Conservation (phyloP, 371 early-diverging fungal species). For the Lichtheimia hyalospora region DNA sequence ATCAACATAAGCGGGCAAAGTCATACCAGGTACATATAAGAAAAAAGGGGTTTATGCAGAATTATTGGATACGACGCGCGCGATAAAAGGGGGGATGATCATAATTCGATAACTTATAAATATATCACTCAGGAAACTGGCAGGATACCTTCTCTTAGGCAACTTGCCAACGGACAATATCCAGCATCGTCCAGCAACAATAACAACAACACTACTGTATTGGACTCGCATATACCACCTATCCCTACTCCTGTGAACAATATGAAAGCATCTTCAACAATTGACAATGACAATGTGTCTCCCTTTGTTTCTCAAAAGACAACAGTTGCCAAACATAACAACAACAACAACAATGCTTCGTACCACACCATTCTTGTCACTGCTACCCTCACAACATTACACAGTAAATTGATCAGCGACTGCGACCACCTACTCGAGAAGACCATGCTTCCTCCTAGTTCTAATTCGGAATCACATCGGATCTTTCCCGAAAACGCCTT, state of each 20-base stretch:
- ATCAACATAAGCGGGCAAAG: constrained; percentile 32
- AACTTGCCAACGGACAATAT: constrained; percentile 7
- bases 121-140: constrained; percentile 17
- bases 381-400: constrained; percentile 42
- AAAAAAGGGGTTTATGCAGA: not conserved
- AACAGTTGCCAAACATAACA: not conserved
- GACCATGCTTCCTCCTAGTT: constrained; percentile 8
- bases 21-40: constrained; percentile 31
- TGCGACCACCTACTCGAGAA: constrained; percentile 34
- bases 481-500: constrained; percentile 31
- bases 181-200: not conserved
- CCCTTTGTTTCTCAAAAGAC: not conserved
- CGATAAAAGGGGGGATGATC: too few relatives aligned
- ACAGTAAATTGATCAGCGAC: constrained; percentile 39
- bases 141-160: constrained; percentile 2
- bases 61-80: too few relatives aligned
- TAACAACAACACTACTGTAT: too few relatives aligned
- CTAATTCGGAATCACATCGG: not conserved
- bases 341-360: constrained; percentile 4
- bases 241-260: constrained; percentile 6
- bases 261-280: not conserved
- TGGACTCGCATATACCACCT: not conserved
- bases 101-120: not conserved
- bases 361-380: constrained; percentile 30
- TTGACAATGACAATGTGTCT: not conserved